Evolutionary conservation across 441 rosid genomes (phyloP), one percentile per base, ranked within the genome.

Genomic region (Hura crepitans): DNA sequence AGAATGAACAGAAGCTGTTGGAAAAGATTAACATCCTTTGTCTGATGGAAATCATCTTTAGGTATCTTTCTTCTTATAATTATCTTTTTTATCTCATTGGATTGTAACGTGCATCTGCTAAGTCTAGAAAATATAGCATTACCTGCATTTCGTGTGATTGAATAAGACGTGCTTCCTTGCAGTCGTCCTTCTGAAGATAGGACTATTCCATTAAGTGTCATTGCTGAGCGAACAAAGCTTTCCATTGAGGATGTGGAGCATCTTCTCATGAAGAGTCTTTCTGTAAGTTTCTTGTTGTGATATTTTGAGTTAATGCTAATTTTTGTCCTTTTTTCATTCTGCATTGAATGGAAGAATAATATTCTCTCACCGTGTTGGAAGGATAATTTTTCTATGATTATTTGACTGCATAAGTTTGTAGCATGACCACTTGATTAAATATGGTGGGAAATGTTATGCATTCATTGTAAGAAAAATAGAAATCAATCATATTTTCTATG

Each of bases 21-120:
- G 99, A 95, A 80, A 95, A 95, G 81, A 89, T 95, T 71, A 92
- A 92, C 81, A 92, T 95, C 74, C 97, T 95, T 62, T 89, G 97
- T 84, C 86, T 95, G 65, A 95, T 92, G 89, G 99, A 92, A 77
- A 95, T 95, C 71, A 92, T 95, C 76, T 95, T 95, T 79, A 95
- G 98, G 99, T 94, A 76, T 71, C 66, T 17, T 28, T 64, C 18
- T 4, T 27, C 42, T 57, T 68, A 0, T 65, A 39, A 3, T 59
- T n/a, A 22, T 30, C 14, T 50, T 37, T 31, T 42, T 11, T 33
- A 50, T n/a, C 22, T 22, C 47, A 15, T 28, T 42, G 25, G 8
- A 39, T 47, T 37, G 31, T 17, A 23, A 30, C 47, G 5, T 72
- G 7, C 61, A 27, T 54, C 20, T 46, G 22, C 69, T 17, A 8